phyloP scores from a whole-genome alignment of 2,329 filamentous ascomycete genomes.

The Corinectria fuckeliana region DNA sequence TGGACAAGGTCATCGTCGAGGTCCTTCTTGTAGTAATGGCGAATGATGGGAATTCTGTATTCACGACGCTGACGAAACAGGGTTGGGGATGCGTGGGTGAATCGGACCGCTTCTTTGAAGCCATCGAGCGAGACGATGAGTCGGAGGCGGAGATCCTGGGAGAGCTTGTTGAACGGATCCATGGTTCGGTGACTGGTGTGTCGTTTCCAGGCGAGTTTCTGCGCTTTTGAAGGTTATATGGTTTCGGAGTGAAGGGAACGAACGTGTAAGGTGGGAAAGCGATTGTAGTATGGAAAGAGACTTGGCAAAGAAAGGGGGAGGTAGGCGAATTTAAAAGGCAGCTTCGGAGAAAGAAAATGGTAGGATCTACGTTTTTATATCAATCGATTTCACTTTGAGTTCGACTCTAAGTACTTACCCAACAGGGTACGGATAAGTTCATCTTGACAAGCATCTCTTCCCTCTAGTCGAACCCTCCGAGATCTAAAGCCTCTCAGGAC shows the following conservation, averaged over 20 bases:
- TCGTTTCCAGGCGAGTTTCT: neutral
- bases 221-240: neutral
- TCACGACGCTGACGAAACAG: neutral
- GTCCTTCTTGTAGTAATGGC: neutral
- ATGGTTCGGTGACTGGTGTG: neutral
- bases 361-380: too few relatives aligned
- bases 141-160: neutral
- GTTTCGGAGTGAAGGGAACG: neutral
- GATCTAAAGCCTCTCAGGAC: too few relatives aligned
- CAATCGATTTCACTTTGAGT: neutral
- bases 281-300: neutral
- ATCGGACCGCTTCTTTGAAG: neutral
- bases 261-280: neutral
- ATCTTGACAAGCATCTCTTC: too few relatives aligned
- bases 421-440: too few relatives aligned
- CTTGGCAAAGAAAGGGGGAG: neutral
- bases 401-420: neutral
- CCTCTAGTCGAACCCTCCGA: too few relatives aligned
- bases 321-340: neutral
- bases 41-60: constrained; percentile 6
- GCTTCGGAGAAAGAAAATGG: neutral
- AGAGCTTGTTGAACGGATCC: neutral
- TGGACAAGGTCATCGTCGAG: neutral
- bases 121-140: neutral
- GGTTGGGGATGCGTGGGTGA: neutral